Conservation (phyloP, 495 filamentous ascomycete genomes). For the Lineolata rhizophorae region DNA sequence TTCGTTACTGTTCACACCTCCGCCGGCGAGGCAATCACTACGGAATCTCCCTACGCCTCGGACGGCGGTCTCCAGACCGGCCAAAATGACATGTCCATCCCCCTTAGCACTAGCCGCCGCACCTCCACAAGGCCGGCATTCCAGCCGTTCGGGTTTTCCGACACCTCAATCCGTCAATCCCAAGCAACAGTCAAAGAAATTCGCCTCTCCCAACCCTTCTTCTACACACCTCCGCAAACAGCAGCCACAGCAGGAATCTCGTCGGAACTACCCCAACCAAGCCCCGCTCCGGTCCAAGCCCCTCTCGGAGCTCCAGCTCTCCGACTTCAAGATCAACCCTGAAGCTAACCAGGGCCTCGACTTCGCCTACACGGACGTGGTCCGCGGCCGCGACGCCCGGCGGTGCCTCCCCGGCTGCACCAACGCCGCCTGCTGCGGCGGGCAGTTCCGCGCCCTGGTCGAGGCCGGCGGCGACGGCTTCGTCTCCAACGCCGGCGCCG, state of each 20-base stretch:
- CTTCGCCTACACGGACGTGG: slow-evolving; percentile 52
- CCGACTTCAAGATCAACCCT: slow-evolving; percentile 76
- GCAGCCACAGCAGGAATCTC: not conserved
- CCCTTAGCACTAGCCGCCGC: too few relatives aligned
- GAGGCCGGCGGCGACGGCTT: slow-evolving; percentile 18
- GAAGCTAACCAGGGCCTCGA: slow-evolving; percentile 44
- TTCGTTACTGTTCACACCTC: too few relatives aligned
- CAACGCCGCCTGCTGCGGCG: slow-evolving; percentile 54
- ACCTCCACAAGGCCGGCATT: too few relatives aligned
- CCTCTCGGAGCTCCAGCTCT: slow-evolving; percentile 7
- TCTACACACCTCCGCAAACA: not conserved
- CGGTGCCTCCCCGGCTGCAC: slow-evolving; percentile 62
- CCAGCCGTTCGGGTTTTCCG: too few relatives aligned
- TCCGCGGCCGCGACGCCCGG: slow-evolving; percentile 54
- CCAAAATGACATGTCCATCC: too few relatives aligned
- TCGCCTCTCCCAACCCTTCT: not conserved
- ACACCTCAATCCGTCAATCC: too few relatives aligned
- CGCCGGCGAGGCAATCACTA: too few relatives aligned
- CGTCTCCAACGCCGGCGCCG: slow-evolving; percentile 3
- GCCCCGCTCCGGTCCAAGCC: slow-evolving; percentile 12
- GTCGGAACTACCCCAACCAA: slow-evolving; percentile 1
- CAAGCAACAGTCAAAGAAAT: not conserved
- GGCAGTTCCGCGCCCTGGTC: slow-evolving; percentile 42
- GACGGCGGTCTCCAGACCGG: too few relatives aligned
- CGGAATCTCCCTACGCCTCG: too few relatives aligned